phyloP scores from a whole-genome alignment of 2,329 filamentous ascomycete genomes.

The Keithomyces neogunnii region DNA sequence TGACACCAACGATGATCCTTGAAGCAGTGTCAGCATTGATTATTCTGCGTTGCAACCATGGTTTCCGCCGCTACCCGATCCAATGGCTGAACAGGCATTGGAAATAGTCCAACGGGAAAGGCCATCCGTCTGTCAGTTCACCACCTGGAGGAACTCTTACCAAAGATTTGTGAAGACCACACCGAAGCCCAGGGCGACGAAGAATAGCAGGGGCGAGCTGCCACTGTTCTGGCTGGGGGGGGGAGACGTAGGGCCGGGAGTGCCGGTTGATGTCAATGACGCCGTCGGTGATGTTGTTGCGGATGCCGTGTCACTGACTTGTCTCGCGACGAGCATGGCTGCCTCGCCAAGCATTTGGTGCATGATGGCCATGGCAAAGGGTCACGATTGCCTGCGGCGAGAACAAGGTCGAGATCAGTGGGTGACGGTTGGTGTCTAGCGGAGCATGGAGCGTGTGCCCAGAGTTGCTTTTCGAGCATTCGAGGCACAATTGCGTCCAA shows the following conservation, averaged over 20 bases:
- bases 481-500: too few species aligned
- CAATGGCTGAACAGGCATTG: neutral
- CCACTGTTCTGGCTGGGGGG: slow-evolving; percentile 11
- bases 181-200: slow-evolving; percentile 91
- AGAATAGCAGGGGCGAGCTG: slow-evolving; percentile 55
- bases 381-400: neutral
- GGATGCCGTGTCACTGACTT: slow-evolving; percentile 12
- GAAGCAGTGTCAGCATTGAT: slow-evolving; percentile 15
- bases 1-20: slow-evolving; percentile 99
- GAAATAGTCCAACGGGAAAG: neutral
- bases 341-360: slow-evolving; percentile 28
- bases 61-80: neutral
- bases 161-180: slow-evolving; percentile 98
- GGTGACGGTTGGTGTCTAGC: neutral
- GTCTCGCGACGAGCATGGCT: slow-evolving; percentile 27
- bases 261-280: slow-evolving; percentile 7
- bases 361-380: slow-evolving; percentile 25
- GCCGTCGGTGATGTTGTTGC: slow-evolving; percentile 8
- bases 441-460: neutral
- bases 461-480: too few species aligned
- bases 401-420: neutral
- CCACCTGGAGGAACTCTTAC: slow-evolving; percentile 43
- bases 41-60: too few species aligned
- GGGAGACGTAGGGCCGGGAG: slow-evolving; percentile 6
- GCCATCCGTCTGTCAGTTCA: neutral